These are phyloP conservation scores for Cordia subcordata DNA, from an alignment of 257 asterid genomes.

Conservation along the genomic window DNA sequence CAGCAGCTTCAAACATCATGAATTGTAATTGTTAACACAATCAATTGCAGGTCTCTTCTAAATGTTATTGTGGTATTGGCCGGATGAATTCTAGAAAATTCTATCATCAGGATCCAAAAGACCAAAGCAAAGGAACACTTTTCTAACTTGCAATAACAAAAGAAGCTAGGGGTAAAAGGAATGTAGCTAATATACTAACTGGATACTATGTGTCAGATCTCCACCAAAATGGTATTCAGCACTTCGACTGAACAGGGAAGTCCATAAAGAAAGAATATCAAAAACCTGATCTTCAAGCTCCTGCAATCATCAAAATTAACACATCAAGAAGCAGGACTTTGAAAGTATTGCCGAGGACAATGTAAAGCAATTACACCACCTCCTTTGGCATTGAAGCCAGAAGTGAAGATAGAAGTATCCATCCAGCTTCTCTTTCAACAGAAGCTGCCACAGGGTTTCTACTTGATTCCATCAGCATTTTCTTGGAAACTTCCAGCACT, in stretches of 20 bases:
- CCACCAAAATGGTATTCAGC: slow-evolving; percentile 41
- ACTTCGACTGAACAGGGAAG: slow-evolving; percentile 66
- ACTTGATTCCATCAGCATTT: slow-evolving; percentile 67
- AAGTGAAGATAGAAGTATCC: slow-evolving; percentile 91
- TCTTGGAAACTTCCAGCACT: slow-evolving; percentile 85
- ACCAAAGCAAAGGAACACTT: no score
- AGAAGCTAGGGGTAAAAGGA: slow-evolving; percentile 12
- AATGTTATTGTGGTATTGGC: no score
- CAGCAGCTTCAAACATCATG: no score
- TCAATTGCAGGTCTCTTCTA: no score
- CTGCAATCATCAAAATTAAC: slow-evolving; percentile 46
- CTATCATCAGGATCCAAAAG: no score
- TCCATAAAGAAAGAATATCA: slow-evolving; percentile 93
- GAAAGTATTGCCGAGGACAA: slow-evolving; percentile 11
- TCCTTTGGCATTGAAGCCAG: slow-evolving; percentile 79
- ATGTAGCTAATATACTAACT: slow-evolving; percentile 45
- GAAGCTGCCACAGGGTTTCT: slow-evolving; percentile 69
- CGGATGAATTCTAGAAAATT: no score
- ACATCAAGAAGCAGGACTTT: slow-evolving; percentile 17
- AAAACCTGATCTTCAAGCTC: slow-evolving; percentile 92
- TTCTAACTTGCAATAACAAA: no score
- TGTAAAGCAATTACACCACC: slow-evolving; percentile 33
- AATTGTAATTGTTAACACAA: no score
- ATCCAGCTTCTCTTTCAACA: slow-evolving; percentile 93
- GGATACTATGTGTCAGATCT: slow-evolving; percentile 53